A percentile compares a stretch with the other conserved stretches of the same genome.
Conservation (phyloP, 805 yeast species). For the Wilhelminamyces savonicus region DNA sequence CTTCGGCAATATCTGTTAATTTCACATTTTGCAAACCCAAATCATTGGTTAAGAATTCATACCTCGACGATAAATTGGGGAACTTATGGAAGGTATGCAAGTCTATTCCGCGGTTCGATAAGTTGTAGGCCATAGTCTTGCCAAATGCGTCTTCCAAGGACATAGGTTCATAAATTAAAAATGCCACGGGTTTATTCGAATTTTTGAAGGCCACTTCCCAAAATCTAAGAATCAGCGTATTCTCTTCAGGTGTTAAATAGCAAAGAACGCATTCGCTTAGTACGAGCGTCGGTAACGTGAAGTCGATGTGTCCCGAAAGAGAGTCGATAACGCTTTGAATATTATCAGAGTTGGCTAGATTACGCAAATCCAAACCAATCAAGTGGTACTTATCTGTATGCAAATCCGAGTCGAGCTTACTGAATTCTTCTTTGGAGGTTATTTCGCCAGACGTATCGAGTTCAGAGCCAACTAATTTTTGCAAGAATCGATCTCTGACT, state of each 20-base stretch:
- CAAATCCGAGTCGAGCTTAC: slow-evolving; percentile 18
- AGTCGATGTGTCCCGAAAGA: slow-evolving; percentile 19
- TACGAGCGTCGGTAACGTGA: slow-evolving; percentile 48
- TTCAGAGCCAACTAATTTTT: no score
- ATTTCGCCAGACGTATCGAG: slow-evolving; percentile 6
- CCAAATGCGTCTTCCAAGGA: slow-evolving; percentile 62
- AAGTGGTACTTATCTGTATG: slow-evolving; percentile 43
- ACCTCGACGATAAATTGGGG: slow-evolving; percentile 34
- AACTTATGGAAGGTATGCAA: slow-evolving; percentile 51
- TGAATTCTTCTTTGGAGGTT: slow-evolving; percentile 17
- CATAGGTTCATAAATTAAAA: slow-evolving; percentile 67
- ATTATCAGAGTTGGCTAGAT: slow-evolving; percentile 8
- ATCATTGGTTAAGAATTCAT: slow-evolving; percentile 12
- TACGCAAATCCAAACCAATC: slow-evolving; percentile 50
- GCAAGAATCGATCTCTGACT: no score
- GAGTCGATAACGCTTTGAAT: not conserved
- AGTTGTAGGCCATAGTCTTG: slow-evolving; percentile 56
- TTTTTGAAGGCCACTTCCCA: slow-evolving; percentile 24
- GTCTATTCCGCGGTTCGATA: slow-evolving; percentile 54
- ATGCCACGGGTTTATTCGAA: slow-evolving; percentile 12
- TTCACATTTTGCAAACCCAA: slow-evolving; percentile 23
- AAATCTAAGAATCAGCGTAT: slow-evolving; percentile 38
- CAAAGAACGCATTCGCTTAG: slow-evolving; percentile 76
- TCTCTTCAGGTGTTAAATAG: slow-evolving; percentile 49
- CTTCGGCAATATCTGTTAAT: slow-evolving; percentile 42